Percentiles rank a stretch among this genome's conserved stretches.
Conservation (phyloP, 768 basidiomycete species). For the Mycena polygramma region DNA sequence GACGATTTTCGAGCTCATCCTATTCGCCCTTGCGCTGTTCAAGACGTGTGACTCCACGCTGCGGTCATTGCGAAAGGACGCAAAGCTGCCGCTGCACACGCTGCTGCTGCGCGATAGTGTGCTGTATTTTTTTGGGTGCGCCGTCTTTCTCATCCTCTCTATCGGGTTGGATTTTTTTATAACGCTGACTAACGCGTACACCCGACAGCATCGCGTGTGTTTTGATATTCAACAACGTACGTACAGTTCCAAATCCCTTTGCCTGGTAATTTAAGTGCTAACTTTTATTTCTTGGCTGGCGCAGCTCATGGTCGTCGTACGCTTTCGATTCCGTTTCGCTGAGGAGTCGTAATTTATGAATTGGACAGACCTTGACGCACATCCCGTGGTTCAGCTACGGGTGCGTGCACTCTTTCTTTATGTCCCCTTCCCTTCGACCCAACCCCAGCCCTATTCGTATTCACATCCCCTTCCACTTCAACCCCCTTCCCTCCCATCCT, state of each 20-base stretch:
- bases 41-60: slow-evolving; percentile 43
- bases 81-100: slow-evolving; percentile 46
- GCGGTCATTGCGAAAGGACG: slow-evolving; percentile 39
- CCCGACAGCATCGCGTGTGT: slow-evolving; percentile 51
- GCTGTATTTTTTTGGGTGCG: slow-evolving; percentile 59
- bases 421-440: too few relatives aligned
- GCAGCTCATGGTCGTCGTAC: slow-evolving; percentile 55
- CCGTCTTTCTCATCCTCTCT: slow-evolving; percentile 10
- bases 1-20: slow-evolving; percentile 52
- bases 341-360: background rate
- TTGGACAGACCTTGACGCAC: slow-evolving; percentile 53
- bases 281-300: background rate
- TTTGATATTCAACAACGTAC: slow-evolving; percentile 59
- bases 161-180: background rate
- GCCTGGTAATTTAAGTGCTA: slow-evolving; percentile 38
- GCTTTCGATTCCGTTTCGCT: slow-evolving; percentile 14
- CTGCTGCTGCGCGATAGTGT: slow-evolving; percentile 60
- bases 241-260: slow-evolving; percentile 46
- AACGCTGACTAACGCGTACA: too few relatives aligned
- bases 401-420: slow-evolving; percentile 39
- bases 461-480: too few relatives aligned
- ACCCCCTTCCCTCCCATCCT: too few relatives aligned
- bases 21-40: slow-evolving; percentile 55
- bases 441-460: too few relatives aligned
- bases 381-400: slow-evolving; percentile 67